phyloP scores from a whole-genome alignment of 1,139 yeast species.

The Hyphopichia wangnamkhiaoensis region DNA sequence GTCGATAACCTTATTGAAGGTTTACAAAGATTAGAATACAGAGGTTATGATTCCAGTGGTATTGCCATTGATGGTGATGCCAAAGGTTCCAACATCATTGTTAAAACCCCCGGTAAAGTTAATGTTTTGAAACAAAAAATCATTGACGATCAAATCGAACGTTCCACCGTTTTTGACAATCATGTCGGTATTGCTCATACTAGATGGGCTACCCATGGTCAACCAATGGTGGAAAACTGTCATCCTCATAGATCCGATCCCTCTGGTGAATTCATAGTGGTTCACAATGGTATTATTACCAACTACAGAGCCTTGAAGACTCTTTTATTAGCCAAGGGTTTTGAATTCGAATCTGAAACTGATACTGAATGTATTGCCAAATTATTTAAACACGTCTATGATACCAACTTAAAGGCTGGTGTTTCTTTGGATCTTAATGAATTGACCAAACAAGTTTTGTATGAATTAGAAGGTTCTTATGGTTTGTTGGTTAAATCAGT shows the following conservation, averaged over 20 bases:
- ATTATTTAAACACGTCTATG: slow-evolving; percentile 87
- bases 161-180: slow-evolving; percentile 66
- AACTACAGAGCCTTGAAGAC: slow-evolving; percentile 90
- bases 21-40: slow-evolving; percentile 87
- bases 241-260: slow-evolving; percentile 95
- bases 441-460: slow-evolving; percentile 87
- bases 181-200: slow-evolving; percentile 99
- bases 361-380: slow-evolving; percentile 98
- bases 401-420: slow-evolving; percentile 60
- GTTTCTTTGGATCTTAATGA: slow-evolving; percentile 75
- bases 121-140: slow-evolving; percentile 74
- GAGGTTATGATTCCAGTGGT: slow-evolving; percentile 98
- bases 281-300: slow-evolving; percentile 98
- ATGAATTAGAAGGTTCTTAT: slow-evolving; percentile 96
- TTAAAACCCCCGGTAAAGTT: slow-evolving; percentile 92
- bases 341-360: slow-evolving; percentile 85
- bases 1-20: slow-evolving; percentile 89
- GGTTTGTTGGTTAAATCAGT: slow-evolving; percentile 90
- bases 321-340: slow-evolving; percentile 77
- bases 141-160: slow-evolving; percentile 53
- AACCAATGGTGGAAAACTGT: slow-evolving; percentile 81
- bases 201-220: slow-evolving; percentile 99
- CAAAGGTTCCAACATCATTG: slow-evolving; percentile 51
- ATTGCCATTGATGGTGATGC: slow-evolving; percentile 90
- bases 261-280: slow-evolving; percentile 81